phyloP scores from a whole-genome alignment of 192 early-diverging fungal genomes.

The Umbelopsis isabellina region DNA sequence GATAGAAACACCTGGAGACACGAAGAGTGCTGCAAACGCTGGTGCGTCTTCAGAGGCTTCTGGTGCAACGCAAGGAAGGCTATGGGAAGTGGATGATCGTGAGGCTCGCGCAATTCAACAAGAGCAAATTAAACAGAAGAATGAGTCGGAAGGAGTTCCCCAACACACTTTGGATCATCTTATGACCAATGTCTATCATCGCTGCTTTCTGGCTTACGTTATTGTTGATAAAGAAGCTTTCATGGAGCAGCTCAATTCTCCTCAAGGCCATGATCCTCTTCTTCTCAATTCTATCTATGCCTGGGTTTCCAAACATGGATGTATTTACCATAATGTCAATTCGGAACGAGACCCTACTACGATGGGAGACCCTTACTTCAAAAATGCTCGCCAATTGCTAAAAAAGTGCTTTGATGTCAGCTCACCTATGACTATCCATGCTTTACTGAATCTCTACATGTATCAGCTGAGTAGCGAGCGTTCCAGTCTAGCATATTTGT shows the following conservation, averaged over 20 bases:
- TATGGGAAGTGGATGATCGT: conserved; percentile 45
- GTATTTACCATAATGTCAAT: conserved; percentile 38
- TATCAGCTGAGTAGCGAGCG: conserved; percentile 44
- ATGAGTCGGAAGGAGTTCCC: conserved; percentile 30
- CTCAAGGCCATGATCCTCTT: conserved; percentile 31
- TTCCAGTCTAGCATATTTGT: conserved; percentile 42
- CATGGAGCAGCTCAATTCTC: conserved; percentile 25
- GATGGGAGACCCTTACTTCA: conserved; percentile 45
- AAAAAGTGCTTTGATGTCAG: conserved; percentile 50
- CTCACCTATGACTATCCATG: conserved; percentile 44
- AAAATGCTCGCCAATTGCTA: conserved; percentile 43
- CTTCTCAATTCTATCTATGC: conserved; percentile 46
- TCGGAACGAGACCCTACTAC: conserved; percentile 30
- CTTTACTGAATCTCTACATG: conserved; percentile 46
- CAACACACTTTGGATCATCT: conserved; percentile 34
- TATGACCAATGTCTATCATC: conserved; percentile 39
- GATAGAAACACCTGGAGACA: background rate
- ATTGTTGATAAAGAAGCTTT: conserved; percentile 41
- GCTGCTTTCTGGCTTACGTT: conserved; percentile 43
- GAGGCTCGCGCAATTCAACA: conserved; percentile 41
- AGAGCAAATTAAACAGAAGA: conserved; percentile 26
- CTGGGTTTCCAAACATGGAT: conserved; percentile 45
- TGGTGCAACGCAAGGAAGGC: conserved; percentile 20
- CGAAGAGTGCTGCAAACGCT: background rate
- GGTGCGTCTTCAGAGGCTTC: conserved; percentile 5